Evolutionary conservation across 192 early-diverging fungal genomes (phyloP).

Genomic region (Powellomyces hirtus): DNA sequence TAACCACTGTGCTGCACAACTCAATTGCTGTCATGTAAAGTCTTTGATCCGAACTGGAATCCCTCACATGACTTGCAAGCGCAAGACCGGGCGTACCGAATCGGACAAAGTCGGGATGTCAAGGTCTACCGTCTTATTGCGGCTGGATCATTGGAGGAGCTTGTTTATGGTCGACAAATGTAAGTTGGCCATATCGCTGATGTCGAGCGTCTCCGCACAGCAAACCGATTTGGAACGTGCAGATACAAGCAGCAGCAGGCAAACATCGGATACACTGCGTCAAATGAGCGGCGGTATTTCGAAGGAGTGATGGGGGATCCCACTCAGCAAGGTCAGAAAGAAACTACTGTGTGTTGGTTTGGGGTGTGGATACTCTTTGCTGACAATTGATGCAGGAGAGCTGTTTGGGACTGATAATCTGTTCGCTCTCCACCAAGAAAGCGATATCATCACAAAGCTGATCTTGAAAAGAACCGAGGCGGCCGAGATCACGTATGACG

Average conservation of each 20-base stretch:
- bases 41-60: slow-evolving; percentile 52
- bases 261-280: neutral
- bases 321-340: neutral
- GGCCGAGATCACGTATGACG: neutral
- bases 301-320: neutral
- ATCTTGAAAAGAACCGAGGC: neutral
- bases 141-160: slow-evolving; percentile 76
- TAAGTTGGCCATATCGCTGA: too few relatives aligned
- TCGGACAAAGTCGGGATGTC: slow-evolving; percentile 94
- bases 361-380: neutral
- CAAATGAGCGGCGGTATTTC: slow-evolving; percentile 40
- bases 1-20: too few relatives aligned
- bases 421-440: neutral
- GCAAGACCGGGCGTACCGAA: slow-evolving; percentile 94
- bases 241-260: slow-evolving; percentile 28
- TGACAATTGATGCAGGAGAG: neutral
- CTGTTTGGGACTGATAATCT: slow-evolving; percentile 2
- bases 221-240: too few relatives aligned
- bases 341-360: neutral
- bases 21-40: too few relatives aligned
- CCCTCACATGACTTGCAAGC: slow-evolving; percentile 97
- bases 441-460: neutral
- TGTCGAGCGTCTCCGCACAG: too few relatives aligned
- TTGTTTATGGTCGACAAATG: slow-evolving; percentile 50
- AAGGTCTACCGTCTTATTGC: slow-evolving; percentile 97